Conservation (phyloP, 768 basidiomycete genomes). For the Termitomyces sp. region DNA sequence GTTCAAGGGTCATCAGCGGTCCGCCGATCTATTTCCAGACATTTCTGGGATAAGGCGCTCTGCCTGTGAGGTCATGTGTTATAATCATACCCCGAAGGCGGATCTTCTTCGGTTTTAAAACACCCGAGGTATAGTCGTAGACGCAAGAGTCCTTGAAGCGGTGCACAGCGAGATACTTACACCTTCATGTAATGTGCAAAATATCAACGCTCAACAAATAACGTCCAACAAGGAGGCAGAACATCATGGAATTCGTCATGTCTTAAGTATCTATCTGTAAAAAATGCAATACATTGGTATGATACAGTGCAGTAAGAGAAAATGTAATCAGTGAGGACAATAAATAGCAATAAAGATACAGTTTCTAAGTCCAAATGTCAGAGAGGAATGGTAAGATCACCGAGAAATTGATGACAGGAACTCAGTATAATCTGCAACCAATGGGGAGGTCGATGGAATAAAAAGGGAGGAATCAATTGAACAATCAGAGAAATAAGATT, state of each 20-base stretch:
- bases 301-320: neutral
- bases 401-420: neutral
- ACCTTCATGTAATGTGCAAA: too few species aligned
- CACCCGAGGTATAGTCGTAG: neutral
- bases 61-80: neutral
- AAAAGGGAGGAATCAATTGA: neutral
- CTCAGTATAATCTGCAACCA: neutral
- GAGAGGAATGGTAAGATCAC: neutral
- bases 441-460: neutral
- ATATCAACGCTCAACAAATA: too few species aligned
- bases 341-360: slow-evolving; percentile 2
- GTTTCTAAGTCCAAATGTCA: neutral
- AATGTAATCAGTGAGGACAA: neutral
- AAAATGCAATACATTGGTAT: neutral
- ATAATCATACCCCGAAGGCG: neutral
- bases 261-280: too few species aligned
- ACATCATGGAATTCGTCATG: too few species aligned
- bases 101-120: neutral
- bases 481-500: neutral
- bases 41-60: neutral
- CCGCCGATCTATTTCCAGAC: neutral
- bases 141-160: too few species aligned
- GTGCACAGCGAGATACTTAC: too few species aligned
- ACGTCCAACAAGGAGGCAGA: too few species aligned
- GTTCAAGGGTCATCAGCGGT: neutral